phyloP scores from a whole-genome alignment of 306 rosid genomes.

The Benincasa hispida region DNA sequence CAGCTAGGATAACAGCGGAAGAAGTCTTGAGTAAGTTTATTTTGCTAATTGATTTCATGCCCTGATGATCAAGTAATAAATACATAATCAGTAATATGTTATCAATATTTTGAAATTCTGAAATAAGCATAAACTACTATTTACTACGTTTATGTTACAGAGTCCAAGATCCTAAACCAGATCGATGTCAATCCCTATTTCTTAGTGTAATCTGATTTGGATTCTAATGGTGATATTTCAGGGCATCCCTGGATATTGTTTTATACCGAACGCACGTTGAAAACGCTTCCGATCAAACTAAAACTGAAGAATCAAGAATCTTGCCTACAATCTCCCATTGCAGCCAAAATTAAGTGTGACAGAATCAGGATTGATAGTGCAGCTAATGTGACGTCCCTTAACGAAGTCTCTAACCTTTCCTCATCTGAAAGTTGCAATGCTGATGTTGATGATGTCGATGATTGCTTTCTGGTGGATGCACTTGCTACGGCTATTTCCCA shows the following conservation, averaged over 20 bases:
- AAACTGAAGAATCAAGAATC: slow-evolving; percentile 42
- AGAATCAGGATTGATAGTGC: slow-evolving; percentile 7
- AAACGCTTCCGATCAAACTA: slow-evolving; percentile 44
- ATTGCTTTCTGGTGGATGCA: slow-evolving; percentile 57
- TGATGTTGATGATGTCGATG: slow-evolving; percentile 59
- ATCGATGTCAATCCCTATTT: not conserved
- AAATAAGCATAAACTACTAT: not conserved
- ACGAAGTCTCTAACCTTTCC: slow-evolving; percentile 26
- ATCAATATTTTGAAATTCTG: not conserved
- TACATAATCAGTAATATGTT: not conserved
- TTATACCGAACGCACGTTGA: slow-evolving; percentile 57
- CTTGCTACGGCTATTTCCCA: slow-evolving; percentile 88
- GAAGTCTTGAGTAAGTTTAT: slow-evolving; percentile 84
- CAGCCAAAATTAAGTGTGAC: slow-evolving; percentile 34
- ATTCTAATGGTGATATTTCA: slow-evolving; percentile 22
- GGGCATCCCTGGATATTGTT: slow-evolving; percentile 95
- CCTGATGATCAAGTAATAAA: not conserved
- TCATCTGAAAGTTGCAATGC: slow-evolving; percentile 57
- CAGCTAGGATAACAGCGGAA: slow-evolving; percentile 80
- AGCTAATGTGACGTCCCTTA: slow-evolving; percentile 25
- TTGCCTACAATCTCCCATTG: slow-evolving; percentile 22
- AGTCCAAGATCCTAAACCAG: not conserved
- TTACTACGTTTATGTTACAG: not conserved
- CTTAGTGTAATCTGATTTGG: slow-evolving; percentile 9
- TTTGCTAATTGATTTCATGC: not conserved